Evolutionary conservation across 2,329 filamentous ascomycete species (phyloP).

Genomic region (Paecilomyces variotii): DNA sequence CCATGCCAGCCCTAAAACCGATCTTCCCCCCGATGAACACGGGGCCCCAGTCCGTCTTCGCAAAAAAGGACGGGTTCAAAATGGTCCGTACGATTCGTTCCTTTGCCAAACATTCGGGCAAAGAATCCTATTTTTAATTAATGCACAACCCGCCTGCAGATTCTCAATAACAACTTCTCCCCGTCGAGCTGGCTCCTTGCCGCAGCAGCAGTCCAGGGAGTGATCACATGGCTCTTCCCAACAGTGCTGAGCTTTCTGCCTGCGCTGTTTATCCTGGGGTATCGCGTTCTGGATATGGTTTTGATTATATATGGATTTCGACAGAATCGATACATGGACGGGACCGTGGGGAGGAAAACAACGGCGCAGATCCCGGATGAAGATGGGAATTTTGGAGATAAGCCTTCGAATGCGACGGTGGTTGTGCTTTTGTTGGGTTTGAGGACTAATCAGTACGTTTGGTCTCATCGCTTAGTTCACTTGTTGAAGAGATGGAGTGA

Average conservation of each 20-base stretch:
- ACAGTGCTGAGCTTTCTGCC: constrained; percentile 1
- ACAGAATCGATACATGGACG: constrained; percentile 3
- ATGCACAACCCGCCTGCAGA: not conserved
- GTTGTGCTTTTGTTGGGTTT: constrained; percentile 5
- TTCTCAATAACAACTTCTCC: constrained; percentile 8
- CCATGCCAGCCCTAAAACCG: not conserved
- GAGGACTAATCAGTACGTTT: constrained; percentile 6
- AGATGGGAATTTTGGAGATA: constrained; percentile 2
- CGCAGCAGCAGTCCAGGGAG: constrained; percentile 6
- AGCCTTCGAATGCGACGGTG: constrained; percentile 1
- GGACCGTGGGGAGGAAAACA: constrained; percentile 4
- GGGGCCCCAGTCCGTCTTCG: not conserved
- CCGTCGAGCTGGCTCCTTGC: constrained; percentile 10
- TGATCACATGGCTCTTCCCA: constrained; percentile 1
- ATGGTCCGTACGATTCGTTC: not conserved
- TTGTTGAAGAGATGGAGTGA: not conserved
- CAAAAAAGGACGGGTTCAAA: not conserved
- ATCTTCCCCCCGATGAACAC: not conserved
- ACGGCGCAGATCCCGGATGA: constrained; percentile 5
- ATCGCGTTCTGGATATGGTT: not conserved
- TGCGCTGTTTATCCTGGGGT: not conserved
- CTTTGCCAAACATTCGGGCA: not conserved
- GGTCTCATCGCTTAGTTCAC: not conserved
- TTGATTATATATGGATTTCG: constrained; percentile 4
- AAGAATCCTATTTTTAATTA: not conserved